phyloP scores from a whole-genome alignment of 805 yeast species.

The Lipomyces japonicus region DNA sequence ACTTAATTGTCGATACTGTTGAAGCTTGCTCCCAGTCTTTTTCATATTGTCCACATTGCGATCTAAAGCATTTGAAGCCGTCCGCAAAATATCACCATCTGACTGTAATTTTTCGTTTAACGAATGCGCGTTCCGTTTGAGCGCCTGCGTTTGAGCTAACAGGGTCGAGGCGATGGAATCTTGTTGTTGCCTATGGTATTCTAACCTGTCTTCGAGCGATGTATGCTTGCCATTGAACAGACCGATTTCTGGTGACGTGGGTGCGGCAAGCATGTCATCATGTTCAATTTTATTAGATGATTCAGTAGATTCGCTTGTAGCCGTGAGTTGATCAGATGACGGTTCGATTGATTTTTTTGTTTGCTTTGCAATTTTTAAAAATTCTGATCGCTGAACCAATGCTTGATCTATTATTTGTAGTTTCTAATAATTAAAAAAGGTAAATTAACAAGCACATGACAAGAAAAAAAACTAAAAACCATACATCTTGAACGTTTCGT shows the following conservation, averaged over 20 bases:
- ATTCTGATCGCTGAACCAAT: conserved; percentile 3
- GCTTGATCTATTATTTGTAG: conserved; percentile 17
- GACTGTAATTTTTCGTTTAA: conserved; percentile 42
- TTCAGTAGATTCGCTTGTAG: background rate
- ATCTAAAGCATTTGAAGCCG: conserved; percentile 38
- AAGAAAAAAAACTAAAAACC: background rate
- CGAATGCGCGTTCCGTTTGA: conserved; percentile 47
- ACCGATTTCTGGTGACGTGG: conserved; percentile 2
- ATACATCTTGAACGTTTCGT: conserved; percentile 23
- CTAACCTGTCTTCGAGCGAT: conserved; percentile 23
- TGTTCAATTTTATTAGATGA: background rate
- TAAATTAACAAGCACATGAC: background rate
- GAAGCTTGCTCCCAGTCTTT: conserved; percentile 37
- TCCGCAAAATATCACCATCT: conserved; percentile 37
- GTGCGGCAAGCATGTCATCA: conserved; percentile 6
- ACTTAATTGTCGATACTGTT: conserved; percentile 36
- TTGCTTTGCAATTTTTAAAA: background rate
- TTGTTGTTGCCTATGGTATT: conserved; percentile 39
- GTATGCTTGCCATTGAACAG: conserved; percentile 10
- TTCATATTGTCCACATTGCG: conserved; percentile 37
- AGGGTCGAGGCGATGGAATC: conserved; percentile 49
- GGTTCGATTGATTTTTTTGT: background rate
- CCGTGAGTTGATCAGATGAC: background rate
- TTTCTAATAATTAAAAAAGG: conserved; percentile 10
- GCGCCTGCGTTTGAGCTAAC: conserved; percentile 46